Conservation (phyloP, 768 basidiomycete species). For the Tubosaeta brunneosetosa region DNA sequence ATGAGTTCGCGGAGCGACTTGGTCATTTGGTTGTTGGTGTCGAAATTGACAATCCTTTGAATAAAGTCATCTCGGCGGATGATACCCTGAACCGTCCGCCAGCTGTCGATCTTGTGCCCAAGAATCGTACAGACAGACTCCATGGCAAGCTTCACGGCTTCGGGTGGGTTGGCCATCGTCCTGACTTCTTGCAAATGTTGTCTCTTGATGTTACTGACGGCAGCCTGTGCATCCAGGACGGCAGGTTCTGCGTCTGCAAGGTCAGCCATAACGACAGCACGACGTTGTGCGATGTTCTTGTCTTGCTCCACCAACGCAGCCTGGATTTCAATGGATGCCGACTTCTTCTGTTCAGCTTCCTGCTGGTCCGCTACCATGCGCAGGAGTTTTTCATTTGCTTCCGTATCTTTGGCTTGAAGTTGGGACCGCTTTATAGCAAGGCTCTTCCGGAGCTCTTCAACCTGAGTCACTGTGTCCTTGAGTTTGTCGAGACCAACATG, state of each 20-base stretch:
- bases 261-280: constrained; percentile 87
- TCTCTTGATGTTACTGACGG: constrained; percentile 95
- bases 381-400: constrained; percentile 95
- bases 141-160: constrained; percentile 96
- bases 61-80: constrained; percentile 98
- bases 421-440: constrained; percentile 91
- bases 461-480: constrained; percentile 91
- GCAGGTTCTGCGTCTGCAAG: constrained; percentile 98
- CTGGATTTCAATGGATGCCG: constrained; percentile 93
- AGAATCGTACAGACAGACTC: constrained; percentile 96
- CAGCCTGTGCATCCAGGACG: constrained; percentile 88
- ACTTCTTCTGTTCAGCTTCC: constrained; percentile 97
- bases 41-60: constrained; percentile 90
- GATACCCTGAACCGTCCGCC: constrained; percentile 93
- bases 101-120: constrained; percentile 94
- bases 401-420: constrained; percentile 86
- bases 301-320: constrained; percentile 91
- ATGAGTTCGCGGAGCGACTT: constrained; percentile 83
- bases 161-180: constrained; percentile 97
- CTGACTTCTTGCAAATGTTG: constrained; percentile 96
- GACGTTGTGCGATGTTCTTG: constrained; percentile 80
- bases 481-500: constrained; percentile 98
- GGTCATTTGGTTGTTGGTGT: constrained; percentile 88
- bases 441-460: constrained; percentile 93
- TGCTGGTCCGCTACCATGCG: constrained; percentile 99